phyloP scores from a whole-genome alignment of 2,329 filamentous ascomycete species.

The Canariomyces notabilis region DNA sequence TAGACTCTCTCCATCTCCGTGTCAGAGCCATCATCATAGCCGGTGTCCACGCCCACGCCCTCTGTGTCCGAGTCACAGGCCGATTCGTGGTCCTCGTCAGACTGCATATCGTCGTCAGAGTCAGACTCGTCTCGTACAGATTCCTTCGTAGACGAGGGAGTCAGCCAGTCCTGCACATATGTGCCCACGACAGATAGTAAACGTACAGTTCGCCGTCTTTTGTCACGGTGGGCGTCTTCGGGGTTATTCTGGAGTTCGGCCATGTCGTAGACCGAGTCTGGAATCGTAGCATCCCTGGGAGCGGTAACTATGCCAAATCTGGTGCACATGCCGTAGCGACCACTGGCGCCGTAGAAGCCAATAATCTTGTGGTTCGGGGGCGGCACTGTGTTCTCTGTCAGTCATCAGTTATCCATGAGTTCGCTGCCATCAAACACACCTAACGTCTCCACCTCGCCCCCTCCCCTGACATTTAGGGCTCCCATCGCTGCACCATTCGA shows the following conservation, averaged over 20 bases:
- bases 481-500: conserved; percentile 17
- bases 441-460: not conserved
- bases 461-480: conserved; percentile 10
- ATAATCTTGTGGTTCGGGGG: conserved; percentile 36
- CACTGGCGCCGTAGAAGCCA: conserved; percentile 41
- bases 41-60: conserved; percentile 7
- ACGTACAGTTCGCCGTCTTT: conserved; percentile 5
- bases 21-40: conserved; percentile 12
- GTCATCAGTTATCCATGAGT: conserved; percentile 1
- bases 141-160: no score
- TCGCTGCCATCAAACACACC: conserved; percentile 2
- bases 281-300: conserved; percentile 35
- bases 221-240: not conserved
- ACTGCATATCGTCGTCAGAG: no score
- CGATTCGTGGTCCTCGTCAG: not conserved
- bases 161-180: no score
- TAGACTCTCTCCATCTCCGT: not conserved
- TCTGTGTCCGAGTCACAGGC: not conserved
- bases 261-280: conserved; percentile 37
- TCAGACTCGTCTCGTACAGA: no score
- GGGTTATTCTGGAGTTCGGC: conserved; percentile 36
- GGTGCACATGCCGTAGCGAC: conserved; percentile 24
- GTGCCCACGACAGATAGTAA: not conserved
- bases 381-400: conserved; percentile 9
- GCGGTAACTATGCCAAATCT: conserved; percentile 47